Base-by-base conservation (phyloP, 202 grass and related monocot species). In the Panicum virgatum region DNA sequence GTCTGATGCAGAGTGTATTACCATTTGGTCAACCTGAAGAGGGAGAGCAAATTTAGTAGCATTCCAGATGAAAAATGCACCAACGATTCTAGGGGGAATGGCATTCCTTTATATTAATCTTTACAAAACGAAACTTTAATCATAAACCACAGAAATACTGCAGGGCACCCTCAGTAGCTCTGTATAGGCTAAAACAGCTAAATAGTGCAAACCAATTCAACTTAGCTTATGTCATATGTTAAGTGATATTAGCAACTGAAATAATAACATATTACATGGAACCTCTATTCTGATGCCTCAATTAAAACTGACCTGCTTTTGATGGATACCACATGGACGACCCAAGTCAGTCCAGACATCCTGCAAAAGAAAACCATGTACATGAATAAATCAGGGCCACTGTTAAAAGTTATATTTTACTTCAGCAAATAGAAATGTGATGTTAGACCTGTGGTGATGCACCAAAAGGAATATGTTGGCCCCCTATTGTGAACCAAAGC, bases 1-100 rank as follows among this genome's bases (percentile, higher is more conserved):
- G 45, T 99, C 96, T 53, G 93, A 96, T 61, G 91, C 93, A 73
- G 96, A 99, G 65, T 99, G 96, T 88, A 99, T 99, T 23, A 96
- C 91, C 96, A 99, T 99, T 82, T 99, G 96, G 66, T 99, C 96
- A 9, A 99, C 96, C 96, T 98, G 77, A 56, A 61, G 40, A 60
- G 79, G 62, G 18, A 78, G 63, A 77, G 10, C 60, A 45, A 53
- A 56, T 25, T 58, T 16, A 54, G 37, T 78, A 43, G 30, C 27
- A 26, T 77, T 89, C 58, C 38, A 89, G 47, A 59, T n/a, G 63
- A 63, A 15, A n/a, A 72, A 57, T 45, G 80, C 5, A 23, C 51
- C 61, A 63, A 77, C 50, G 7, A 69, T 72, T 88, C 25, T 65
- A 16, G 42, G 22, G 73, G 40, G 30, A 69, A 83, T 78, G 57